Conservation (phyloP, 1,284 basidiomycete genomes). For the Tilletia caries region DNA sequence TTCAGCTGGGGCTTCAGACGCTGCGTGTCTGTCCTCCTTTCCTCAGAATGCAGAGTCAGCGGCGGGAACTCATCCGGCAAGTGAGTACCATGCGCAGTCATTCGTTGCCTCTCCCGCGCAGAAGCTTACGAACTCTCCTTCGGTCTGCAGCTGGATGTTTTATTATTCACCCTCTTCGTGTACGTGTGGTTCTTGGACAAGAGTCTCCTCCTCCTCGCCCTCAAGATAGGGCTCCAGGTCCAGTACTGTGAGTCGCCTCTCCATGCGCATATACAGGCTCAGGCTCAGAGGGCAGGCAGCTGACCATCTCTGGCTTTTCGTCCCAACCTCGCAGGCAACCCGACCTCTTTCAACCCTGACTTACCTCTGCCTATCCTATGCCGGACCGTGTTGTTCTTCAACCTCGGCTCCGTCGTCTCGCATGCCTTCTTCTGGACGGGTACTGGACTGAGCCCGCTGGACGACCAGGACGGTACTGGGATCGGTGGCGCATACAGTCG, state of each 20-base stretch:
- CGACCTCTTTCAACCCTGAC: constrained; percentile 17
- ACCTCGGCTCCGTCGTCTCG: constrained; percentile 23
- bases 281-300: no score
- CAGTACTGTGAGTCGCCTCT: constrained; percentile 29
- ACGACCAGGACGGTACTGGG: constrained; percentile 11
- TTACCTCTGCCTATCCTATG: constrained; percentile 28
- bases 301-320: no score
- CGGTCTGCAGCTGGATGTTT: constrained; percentile 28
- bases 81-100: not conserved
- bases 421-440: constrained; percentile 20
- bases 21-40: no score
- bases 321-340: not conserved
- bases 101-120: no score
- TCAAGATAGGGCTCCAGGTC: constrained; percentile 30
- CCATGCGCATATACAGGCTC: constrained; percentile 20
- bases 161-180: constrained; percentile 35
- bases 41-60: constrained; percentile 6
- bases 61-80: constrained; percentile 8
- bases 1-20: no score
- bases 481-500: constrained; percentile 14
- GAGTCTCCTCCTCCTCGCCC: constrained; percentile 26
- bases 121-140: not conserved
- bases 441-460: not conserved
- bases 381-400: constrained; percentile 20
- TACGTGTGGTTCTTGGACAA: constrained; percentile 40